Percentiles rank a stretch among this genome's conserved stretches.
Evolutionary conservation across 2,329 filamentous ascomycete genomes (phyloP).

Genomic region (Mycosphaerelloides madeirae): DNA sequence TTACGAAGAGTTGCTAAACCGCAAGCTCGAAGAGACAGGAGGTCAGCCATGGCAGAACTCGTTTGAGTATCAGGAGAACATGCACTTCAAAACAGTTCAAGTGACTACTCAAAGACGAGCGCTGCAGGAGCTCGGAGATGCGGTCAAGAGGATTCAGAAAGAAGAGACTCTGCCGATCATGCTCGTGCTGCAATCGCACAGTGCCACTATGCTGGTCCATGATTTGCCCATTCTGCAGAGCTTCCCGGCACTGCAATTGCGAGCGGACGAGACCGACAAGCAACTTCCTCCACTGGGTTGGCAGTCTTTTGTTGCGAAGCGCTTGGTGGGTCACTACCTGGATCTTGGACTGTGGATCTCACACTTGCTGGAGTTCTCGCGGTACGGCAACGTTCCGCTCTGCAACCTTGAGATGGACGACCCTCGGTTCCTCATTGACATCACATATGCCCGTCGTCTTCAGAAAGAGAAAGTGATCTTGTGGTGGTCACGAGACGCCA

Average conservation of each 20-base stretch:
- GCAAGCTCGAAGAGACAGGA: conserved; percentile 60
- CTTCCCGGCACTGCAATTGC: conserved; percentile 75
- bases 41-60: conserved; percentile 72
- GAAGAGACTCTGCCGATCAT: conserved; percentile 77
- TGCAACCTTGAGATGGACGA: conserved; percentile 95
- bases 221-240: conserved; percentile 80
- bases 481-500: conserved; percentile 88
- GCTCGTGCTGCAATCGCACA: conserved; percentile 86
- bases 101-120: conserved; percentile 88
- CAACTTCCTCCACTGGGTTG: conserved; percentile 87
- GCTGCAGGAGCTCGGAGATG: conserved; percentile 78
- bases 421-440: conserved; percentile 88
- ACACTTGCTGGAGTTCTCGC: conserved; percentile 79
- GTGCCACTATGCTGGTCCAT: conserved; percentile 72
- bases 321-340: conserved; percentile 83
- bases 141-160: conserved; percentile 83
- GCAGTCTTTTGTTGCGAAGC: conserved; percentile 83
- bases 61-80: conserved; percentile 79
- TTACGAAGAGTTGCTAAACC: conserved; percentile 70
- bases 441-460: conserved; percentile 85
- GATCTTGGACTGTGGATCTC: conserved; percentile 89
- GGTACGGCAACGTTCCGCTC: conserved; percentile 89
- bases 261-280: conserved; percentile 77
- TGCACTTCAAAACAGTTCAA: conserved; percentile 81
- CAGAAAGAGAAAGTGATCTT: conserved; percentile 89